These are phyloP conservation scores for Ogataea minuta DNA, from an alignment of 805 yeast genomes.

Conservation along the genomic window DNA sequence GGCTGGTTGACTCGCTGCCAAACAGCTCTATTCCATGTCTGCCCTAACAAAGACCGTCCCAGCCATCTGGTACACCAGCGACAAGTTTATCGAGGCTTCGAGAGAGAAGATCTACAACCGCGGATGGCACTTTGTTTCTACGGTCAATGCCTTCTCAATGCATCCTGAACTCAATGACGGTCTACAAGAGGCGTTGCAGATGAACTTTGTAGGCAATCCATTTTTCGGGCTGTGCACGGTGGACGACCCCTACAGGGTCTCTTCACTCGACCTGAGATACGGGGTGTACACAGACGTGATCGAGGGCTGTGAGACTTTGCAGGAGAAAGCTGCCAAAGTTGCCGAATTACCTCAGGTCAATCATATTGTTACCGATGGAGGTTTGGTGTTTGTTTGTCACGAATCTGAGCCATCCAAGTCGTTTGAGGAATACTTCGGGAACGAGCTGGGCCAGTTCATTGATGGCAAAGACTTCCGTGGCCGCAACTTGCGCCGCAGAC, in stretches of 20 bases:
- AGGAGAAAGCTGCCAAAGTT: constrained; percentile 13
- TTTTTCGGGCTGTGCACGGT: constrained; percentile 29
- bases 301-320: constrained; percentile 12
- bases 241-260: constrained; percentile 22
- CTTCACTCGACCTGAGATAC: constrained; percentile 22
- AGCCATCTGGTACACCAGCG: constrained; percentile 30
- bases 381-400: constrained; percentile 29
- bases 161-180: constrained; percentile 19
- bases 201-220: constrained; percentile 26
- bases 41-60: constrained; percentile 22
- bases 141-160: constrained; percentile 21
- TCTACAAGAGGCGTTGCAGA: constrained; percentile 23
- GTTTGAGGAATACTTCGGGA: constrained; percentile 22
- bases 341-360: constrained; percentile 22
- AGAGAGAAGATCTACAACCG: constrained; percentile 25
- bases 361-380: constrained; percentile 24
- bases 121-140: constrained; percentile 31
- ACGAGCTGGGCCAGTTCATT: constrained; percentile 22
- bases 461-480: constrained; percentile 21
- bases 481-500: constrained; percentile 21
- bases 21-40: neutral
- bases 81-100: constrained; percentile 22
- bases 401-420: constrained; percentile 19
- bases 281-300: constrained; percentile 26
- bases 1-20: neutral